Evolutionary conservation across 768 basidiomycete genomes (phyloP), one percentile per base, ranked within the genome.

Genomic region (Royoungia palumana): DNA sequence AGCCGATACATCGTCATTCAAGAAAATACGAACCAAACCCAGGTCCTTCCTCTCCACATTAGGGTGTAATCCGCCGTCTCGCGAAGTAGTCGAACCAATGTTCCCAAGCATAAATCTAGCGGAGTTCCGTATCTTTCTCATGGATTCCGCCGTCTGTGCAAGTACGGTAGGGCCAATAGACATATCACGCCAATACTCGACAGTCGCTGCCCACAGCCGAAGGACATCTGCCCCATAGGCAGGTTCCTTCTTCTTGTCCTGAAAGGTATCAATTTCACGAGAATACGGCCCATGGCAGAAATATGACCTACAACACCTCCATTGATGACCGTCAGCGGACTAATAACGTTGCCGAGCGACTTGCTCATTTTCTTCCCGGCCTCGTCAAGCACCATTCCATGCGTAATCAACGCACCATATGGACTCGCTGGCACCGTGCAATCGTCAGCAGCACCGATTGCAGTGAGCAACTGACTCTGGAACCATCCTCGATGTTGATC

Each of bases 401-500:
- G 95, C 1, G 95, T 98, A 55, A 99, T 85, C 50, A 99, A 69
- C 5, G 82, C 75, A 34, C 75, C 75, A 63, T 93, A 99, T 11
- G 95, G 85, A 40, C 71, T 71, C 20, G 45, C 46, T 3, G 66
- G 57, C 35, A 50, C 65, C 24, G 46, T n/a, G 11, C 8, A 28
- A 16, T 35, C 46, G 4, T 52, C 57, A 0, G 56, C 56, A 11
- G 64, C 50, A 3, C 82, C 81, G 17, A 95, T 70, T 10, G 83
- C 79, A 4, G 96, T 98, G 40, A 99, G 72, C 22, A 99, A 70
- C 56, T 91, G 87, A 49, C 92, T 94, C 69, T 99, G 96, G 75
- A 99, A 99, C 95, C 95, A 99, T 9, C 95, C 95, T 7, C 95
- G 85, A 67, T 99, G 95, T 66, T 98, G 95, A 68, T 99, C 95